phyloP scores from a whole-genome alignment of 495 filamentous ascomycete species.

The Amorphotheca resinae region DNA sequence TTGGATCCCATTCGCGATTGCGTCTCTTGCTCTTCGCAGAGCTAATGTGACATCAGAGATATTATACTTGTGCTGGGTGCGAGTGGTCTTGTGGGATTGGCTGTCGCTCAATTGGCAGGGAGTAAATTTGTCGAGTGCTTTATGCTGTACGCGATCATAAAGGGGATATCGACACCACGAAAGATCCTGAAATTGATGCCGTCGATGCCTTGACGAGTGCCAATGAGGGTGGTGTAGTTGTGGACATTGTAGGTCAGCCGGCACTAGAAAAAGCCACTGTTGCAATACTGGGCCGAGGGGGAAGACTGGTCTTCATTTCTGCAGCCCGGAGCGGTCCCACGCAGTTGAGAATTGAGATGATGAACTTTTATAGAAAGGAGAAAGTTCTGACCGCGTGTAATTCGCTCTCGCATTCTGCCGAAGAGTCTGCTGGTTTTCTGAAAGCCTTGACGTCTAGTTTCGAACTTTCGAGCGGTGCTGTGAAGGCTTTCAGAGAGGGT shows the following conservation, averaged over 20 bases:
- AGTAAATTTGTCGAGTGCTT: slow-evolving; percentile 20
- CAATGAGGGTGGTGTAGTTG: slow-evolving; percentile 23
- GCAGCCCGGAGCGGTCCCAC: slow-evolving; percentile 20
- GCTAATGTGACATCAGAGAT: slow-evolving; percentile 21
- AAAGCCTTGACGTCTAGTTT: slow-evolving; percentile 12
- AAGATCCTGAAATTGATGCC: slow-evolving; percentile 20
- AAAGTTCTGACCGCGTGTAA: slow-evolving; percentile 23
- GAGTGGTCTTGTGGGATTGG: slow-evolving; percentile 25
- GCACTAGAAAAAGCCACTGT: slow-evolving; percentile 19
- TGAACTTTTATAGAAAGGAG: slow-evolving; percentile 23
- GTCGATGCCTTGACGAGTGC: slow-evolving; percentile 23
- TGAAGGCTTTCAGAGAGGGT: slow-evolving; percentile 14
- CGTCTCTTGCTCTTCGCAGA: slow-evolving; percentile 18
- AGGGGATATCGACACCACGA: slow-evolving; percentile 22
- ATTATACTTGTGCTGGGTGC: slow-evolving; percentile 27
- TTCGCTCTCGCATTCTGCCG: slow-evolving; percentile 16
- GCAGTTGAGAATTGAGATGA: slow-evolving; percentile 21
- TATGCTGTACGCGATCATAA: slow-evolving; percentile 18
- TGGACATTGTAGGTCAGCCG: slow-evolving; percentile 26
- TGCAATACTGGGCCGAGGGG: slow-evolving; percentile 17
- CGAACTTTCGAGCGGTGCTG: slow-evolving; percentile 18
- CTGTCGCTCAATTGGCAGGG: slow-evolving; percentile 24
- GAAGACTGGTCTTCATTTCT: slow-evolving; percentile 22
- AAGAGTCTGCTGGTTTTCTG: slow-evolving; percentile 14
- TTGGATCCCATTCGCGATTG: slow-evolving; percentile 27